Base-by-base conservation (phyloP, 2,329 filamentous ascomycete species). In the Aspergillus viridinutans region DNA sequence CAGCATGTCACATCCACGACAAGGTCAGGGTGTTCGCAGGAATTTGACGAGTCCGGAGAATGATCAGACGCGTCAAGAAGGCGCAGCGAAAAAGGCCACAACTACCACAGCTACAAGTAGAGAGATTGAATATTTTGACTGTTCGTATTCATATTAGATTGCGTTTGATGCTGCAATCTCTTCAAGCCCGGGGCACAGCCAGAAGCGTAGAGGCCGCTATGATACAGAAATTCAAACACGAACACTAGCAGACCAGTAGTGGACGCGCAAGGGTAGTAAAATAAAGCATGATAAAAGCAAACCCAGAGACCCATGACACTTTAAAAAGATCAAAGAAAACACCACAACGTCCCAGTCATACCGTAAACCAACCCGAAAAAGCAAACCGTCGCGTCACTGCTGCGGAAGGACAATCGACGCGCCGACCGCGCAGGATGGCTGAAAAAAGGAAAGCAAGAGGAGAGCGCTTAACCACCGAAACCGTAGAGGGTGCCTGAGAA, bases 401-500 rank as follows among this genome's bases (percentile, higher is more conserved):
- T 62, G 62, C 63, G 66, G 65, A 67, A 64, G 62, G 63, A 59
- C 62, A 66, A 64, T 59, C 50, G 64, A 68, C 66, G 65, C 67
- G 67, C 61, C 64, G 66, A 69, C 64, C 66, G 67, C 68, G 66
- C 67, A 67, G 67, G 67, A 70, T 67, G 68, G 68, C 61, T 61
- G 59, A 66, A 67, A 63, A 67, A 65, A 64, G 59, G 62, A 62
- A 67, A 60, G 55, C 60, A 64, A 52, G 67, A 62, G 65, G 64
- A 67, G 58, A 65, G 60, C 57, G 71, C 71, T 86, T 90, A 93
- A 84, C 89, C 90, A 84, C 90, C 90, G 84, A 92, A 92, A 82
- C 90, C 89, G 83, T 92, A 93, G 65, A 92, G 88, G 74, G 89
- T 90, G 72, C 88, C 73, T 75, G 58, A 47, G 58, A 14, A 29